phyloP scores from a whole-genome alignment of 2,329 filamentous ascomycete species.

The Thielaviopsis populi region DNA sequence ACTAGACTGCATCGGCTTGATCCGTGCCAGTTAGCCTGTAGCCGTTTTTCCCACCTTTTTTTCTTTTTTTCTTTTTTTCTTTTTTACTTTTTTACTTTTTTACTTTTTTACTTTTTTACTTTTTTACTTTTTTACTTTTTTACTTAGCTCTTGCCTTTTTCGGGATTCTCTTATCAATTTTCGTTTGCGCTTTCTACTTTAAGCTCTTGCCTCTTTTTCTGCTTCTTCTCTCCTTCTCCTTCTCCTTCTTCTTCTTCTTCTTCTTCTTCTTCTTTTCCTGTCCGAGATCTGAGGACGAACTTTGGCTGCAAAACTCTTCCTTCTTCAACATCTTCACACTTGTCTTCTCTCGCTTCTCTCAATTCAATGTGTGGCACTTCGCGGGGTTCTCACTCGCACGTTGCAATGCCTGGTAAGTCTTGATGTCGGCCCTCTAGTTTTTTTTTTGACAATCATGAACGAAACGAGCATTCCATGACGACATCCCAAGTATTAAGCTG shows the following conservation, averaged over 20 bases:
- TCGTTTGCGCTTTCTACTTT: not conserved
- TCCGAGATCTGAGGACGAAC: not conserved
- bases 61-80: not conserved
- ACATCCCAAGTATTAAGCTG: slow-evolving; percentile 1
- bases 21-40: no score
- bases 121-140: no score
- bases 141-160: not conserved
- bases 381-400: slow-evolving; percentile 13
- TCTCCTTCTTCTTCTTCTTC: not conserved
- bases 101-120: no score
- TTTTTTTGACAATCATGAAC: not conserved
- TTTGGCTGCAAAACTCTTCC: not conserved
- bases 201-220: not conserved
- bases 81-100: no score
- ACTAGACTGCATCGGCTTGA: no score
- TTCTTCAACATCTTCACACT: not conserved
- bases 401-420: slow-evolving; percentile 17
- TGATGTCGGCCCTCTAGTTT: not conserved
- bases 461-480: not conserved
- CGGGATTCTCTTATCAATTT: not conserved
- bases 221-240: not conserved
- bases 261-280: not conserved
- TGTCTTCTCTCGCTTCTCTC: not conserved
- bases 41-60: not conserved
- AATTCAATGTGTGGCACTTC: slow-evolving; percentile 15